phyloP scores from a whole-genome alignment of 768 basidiomycete species.

The Lactifluus pinguis region DNA sequence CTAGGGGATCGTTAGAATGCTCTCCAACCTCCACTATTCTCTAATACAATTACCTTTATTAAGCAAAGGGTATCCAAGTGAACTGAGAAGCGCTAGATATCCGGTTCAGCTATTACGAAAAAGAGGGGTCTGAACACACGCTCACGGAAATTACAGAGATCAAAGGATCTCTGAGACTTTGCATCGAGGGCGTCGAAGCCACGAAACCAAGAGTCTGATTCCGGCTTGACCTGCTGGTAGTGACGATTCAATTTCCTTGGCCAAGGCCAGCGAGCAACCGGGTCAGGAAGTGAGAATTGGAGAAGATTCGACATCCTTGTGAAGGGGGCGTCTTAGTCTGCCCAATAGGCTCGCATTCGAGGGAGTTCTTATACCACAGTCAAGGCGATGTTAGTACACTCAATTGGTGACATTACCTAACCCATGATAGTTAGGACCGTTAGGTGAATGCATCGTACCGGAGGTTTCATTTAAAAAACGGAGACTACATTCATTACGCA shows the following conservation, averaged over 20 bases:
- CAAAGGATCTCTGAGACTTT: slow-evolving; percentile 32
- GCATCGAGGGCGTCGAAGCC: slow-evolving; percentile 30
- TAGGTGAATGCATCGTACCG: neutral
- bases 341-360: neutral
- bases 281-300: slow-evolving; percentile 30
- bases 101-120: neutral
- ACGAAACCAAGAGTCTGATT: slow-evolving; percentile 32
- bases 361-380: neutral
- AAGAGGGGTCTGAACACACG: neutral
- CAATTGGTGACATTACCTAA: too few species aligned
- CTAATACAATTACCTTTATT: slow-evolving; percentile 25
- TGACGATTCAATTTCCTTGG: slow-evolving; percentile 31
- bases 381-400: neutral
- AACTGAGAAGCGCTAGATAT: slow-evolving; percentile 30
- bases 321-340: neutral
- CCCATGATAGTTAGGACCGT: neutral
- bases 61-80: slow-evolving; percentile 30
- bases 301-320: neutral
- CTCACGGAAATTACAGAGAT: slow-evolving; percentile 35
- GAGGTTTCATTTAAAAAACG: neutral
- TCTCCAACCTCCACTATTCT: neutral
- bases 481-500: too few species aligned
- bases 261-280: slow-evolving; percentile 38
- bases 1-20: slow-evolving; percentile 2
- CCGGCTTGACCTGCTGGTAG: slow-evolving; percentile 28